These are phyloP conservation scores for Leucoagaricus sp. DNA, from an alignment of 1,284 basidiomycete species.

Conservation along the genomic window DNA sequence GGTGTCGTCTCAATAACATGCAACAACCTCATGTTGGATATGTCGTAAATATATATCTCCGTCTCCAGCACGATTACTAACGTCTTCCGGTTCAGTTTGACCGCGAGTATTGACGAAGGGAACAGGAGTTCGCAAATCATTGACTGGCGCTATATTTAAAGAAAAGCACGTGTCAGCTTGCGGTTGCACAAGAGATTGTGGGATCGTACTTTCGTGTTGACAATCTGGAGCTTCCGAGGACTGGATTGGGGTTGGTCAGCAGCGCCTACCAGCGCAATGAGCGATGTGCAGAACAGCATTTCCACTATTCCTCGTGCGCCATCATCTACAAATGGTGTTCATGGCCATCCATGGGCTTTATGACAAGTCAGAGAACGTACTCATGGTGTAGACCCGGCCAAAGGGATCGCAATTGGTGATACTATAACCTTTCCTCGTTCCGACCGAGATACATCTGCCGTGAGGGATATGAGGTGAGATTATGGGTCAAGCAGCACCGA, in stretches of 20 bases:
- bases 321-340: constrained; percentile 56
- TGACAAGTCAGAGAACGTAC: constrained; percentile 52
- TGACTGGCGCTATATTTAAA: constrained; percentile 79
- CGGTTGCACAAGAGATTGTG: neutral
- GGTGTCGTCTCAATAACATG: constrained; percentile 98
- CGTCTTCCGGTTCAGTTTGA: constrained; percentile 96
- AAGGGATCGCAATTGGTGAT: constrained; percentile 99
- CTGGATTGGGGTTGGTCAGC: constrained; percentile 87
- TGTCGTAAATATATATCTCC: constrained; percentile 99
- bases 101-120: constrained; percentile 92
- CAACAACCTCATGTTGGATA: constrained; percentile 96
- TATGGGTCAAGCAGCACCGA: neutral
- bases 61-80: constrained; percentile 94
- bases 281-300: constrained; percentile 98
- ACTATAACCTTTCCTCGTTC: constrained; percentile 93
- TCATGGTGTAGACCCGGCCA: constrained; percentile 93
- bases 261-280: constrained; percentile 95
- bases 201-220: constrained; percentile 88
- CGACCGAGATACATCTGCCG: constrained; percentile 92
- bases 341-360: neutral
- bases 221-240: constrained; percentile 93
- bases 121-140: constrained; percentile 99
- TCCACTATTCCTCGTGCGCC: constrained; percentile 95
- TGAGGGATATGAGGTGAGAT: neutral
- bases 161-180: neutral